These are phyloP conservation scores for Fusarium beomiforme DNA, from an alignment of 2,329 filamentous ascomycete species.

Conservation along the genomic window DNA sequence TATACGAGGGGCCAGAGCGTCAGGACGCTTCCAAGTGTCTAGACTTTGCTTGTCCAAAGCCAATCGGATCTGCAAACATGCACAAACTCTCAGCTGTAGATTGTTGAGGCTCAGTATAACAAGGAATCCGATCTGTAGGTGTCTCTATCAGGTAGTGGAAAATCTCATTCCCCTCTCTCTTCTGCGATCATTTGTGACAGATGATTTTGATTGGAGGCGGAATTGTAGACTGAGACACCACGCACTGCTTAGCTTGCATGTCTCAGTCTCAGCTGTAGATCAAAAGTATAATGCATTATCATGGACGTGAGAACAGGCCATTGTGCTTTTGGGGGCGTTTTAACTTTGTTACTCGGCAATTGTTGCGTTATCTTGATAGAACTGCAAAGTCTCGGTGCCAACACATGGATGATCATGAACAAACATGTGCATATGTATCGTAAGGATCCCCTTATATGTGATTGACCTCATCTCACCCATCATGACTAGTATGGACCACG, in stretches of 20 bases:
- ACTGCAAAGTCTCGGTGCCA: neutral
- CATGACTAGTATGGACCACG: neutral
- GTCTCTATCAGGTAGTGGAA: neutral
- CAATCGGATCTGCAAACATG: neutral
- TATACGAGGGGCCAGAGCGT: neutral
- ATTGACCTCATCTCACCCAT: neutral
- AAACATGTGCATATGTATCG: neutral
- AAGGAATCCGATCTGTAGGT: neutral
- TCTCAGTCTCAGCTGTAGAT: conserved; percentile 25
- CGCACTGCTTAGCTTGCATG: conserved; percentile 18
- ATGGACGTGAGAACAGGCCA: neutral
- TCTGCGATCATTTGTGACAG: conserved; percentile 8
- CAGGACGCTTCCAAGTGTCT: neutral
- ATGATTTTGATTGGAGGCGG: conserved; percentile 14
- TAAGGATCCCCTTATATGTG: neutral
- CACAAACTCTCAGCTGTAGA: neutral
- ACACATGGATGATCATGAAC: neutral
- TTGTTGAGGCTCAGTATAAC: conserved; percentile 19
- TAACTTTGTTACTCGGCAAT: neutral
- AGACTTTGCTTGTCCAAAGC: neutral
- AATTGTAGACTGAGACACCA: conserved; percentile 13
- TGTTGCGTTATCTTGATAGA: neutral
- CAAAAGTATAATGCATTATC: neutral
- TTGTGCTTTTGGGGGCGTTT: neutral
- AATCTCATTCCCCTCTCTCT: neutral